These are phyloP conservation scores for Penicillium decumbens DNA, from an alignment of 2,329 filamentous ascomycete genomes.

Conservation along the genomic window DNA sequence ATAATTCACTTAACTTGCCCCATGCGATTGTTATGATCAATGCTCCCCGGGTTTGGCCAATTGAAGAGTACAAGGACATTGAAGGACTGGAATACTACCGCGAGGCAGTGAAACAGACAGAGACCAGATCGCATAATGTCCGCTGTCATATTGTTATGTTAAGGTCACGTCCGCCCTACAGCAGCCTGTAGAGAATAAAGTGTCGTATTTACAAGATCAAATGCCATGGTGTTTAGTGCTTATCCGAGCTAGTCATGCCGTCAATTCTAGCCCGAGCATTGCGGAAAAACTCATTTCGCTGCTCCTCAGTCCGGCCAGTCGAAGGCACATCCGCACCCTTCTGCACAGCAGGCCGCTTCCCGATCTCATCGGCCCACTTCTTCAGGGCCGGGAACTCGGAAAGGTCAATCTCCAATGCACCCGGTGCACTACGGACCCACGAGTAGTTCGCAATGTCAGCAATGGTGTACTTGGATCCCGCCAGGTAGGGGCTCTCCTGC, in stretches of 20 bases:
- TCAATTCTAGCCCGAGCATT: slow-evolving; percentile 20
- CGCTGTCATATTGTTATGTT: too few species aligned
- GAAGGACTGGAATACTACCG: too few species aligned
- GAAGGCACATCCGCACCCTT: slow-evolving; percentile 21
- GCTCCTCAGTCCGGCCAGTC: slow-evolving; percentile 9
- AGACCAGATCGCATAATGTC: too few species aligned
- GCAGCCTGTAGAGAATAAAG: too few species aligned
- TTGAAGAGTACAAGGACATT: too few species aligned
- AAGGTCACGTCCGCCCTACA: too few species aligned
- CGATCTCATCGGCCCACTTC: slow-evolving; percentile 31
- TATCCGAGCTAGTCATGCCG: slow-evolving; percentile 19
- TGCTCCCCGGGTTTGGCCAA: too few species aligned
- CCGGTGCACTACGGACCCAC: slow-evolving; percentile 36
- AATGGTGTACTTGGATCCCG: slow-evolving; percentile 46
- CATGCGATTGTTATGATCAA: too few species aligned
- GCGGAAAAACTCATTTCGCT: slow-evolving; percentile 11
- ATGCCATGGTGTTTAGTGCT: slow-evolving; percentile 10
- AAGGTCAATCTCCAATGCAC: slow-evolving; percentile 28
- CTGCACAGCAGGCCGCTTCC: slow-evolving; percentile 28
- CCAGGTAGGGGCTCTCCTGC: slow-evolving; percentile 41
- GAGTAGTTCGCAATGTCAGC: slow-evolving; percentile 46
- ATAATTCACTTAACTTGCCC: too few species aligned
- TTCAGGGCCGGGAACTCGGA: slow-evolving; percentile 30
- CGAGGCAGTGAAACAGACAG: too few species aligned
- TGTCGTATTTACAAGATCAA: neutral